Base-by-base conservation (phyloP, 2,329 filamentous ascomycete species). In the Mycosphaerella sp. region DNA sequence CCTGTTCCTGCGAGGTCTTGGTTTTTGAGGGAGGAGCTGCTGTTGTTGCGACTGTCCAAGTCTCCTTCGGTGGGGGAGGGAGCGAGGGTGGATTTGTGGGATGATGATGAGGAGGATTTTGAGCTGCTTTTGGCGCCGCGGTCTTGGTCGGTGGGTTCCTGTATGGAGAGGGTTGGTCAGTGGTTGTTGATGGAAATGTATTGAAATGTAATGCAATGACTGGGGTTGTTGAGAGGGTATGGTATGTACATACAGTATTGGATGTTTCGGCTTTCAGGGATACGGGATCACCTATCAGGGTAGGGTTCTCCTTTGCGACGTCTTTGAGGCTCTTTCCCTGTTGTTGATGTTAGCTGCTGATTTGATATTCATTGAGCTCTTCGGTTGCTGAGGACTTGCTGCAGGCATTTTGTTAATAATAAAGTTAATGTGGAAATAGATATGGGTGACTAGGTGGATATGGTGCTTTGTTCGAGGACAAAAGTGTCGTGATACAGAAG, bases 231-330 rank as follows among this genome's bases (percentile, higher is more conserved):
- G 21, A 21, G 21, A 21, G 21, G 3, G 21, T 21, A 21, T 3
- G 21, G 21, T 21, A 21, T 21, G 21, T 21, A 21, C 21, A 21
- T 58, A 60, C 60, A 21, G 54, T 67, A 29, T 67, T 59, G 9
- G 63, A 63, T 7, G 67, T 70, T 55, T 71, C 69, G 8, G 69
- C 67, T 43, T 68, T 68, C 4, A 71, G 59, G 1, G 64, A 68
- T 7, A 70, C 66, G 4, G 69, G 69, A 51, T 71, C 69, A 40
- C 69, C 69, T 9, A 69, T 55, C 43, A 66, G 64, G 14, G 59
- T 59, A 1, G 64, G 65, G 49, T 70, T 70, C 40, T 60, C 54
- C 17, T 58, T 56, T 3, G 63, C 63, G 17, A 59, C 21, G 4
- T 64, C 59, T 50, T 65, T 65, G 41, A 64, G 54, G 12, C 52